Conservation (phyloP, 768 basidiomycete species). For the Lentinula boryana region DNA sequence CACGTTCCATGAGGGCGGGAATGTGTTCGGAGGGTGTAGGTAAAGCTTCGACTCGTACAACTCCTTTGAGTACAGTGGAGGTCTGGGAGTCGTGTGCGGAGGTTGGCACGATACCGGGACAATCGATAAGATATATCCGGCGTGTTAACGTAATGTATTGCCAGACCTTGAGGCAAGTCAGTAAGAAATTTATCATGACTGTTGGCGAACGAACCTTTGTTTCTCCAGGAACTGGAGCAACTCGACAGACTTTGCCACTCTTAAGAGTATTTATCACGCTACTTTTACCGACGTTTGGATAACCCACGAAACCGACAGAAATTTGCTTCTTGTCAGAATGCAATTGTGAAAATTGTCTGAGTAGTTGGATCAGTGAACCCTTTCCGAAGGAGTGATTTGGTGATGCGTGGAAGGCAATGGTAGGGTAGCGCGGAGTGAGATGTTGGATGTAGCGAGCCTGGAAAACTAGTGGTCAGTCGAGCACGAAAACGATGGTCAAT, state of each 20-base stretch:
- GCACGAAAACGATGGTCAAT: background rate
- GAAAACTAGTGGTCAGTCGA: background rate
- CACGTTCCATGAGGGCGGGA: constrained; percentile 77
- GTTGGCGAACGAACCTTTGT: constrained; percentile 57
- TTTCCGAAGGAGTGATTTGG: constrained; percentile 99
- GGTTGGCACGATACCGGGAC: constrained; percentile 95
- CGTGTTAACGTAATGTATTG: constrained; percentile 98
- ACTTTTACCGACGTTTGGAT: constrained; percentile 97
- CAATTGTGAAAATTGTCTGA: constrained; percentile 93
- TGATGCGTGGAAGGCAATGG: constrained; percentile 97
- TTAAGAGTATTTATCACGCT: constrained; percentile 98
- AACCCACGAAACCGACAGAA: constrained; percentile 95
- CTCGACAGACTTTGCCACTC: constrained; percentile 94
- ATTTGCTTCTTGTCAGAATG: constrained; percentile 99
- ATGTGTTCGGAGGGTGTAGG: constrained; percentile 91
- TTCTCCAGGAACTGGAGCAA: constrained; percentile 96
- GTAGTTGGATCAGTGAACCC: constrained; percentile 93
- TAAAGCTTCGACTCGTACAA: constrained; percentile 92
- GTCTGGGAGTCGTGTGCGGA: constrained; percentile 89
- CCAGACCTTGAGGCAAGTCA: constrained; percentile 64
- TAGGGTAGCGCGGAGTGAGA: constrained; percentile 90
- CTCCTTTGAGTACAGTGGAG: constrained; percentile 91
- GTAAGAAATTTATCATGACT: background rate
- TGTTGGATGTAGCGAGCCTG: constrained; percentile 96
- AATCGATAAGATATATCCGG: constrained; percentile 98